Evolutionary conservation across 495 filamentous ascomycete species (phyloP), one percentile per base, ranked within the genome.

Genomic region (Ramalina peruviana): DNA sequence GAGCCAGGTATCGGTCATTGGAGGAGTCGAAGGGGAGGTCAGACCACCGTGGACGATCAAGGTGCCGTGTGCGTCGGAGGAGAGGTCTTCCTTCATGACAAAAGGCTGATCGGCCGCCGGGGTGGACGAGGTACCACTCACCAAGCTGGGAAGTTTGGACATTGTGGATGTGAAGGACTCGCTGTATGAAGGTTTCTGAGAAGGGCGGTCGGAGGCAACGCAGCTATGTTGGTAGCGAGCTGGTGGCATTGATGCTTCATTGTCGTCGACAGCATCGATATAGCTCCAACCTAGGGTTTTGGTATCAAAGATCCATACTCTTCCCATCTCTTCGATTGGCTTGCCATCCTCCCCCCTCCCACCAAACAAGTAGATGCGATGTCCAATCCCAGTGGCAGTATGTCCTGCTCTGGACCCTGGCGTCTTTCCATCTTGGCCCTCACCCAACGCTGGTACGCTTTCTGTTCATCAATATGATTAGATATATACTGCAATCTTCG

Each of bases 261-360:
- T 33, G n/a, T 50, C 44, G 36, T 44, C 41, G 13, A 37, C 41
- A 30, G 55, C 43, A 38, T 57, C 49, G 3, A 57, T 20, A 30
- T 43, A 44, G 39, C 49, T 54, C 52, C 71, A 74, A 1, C 58
- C 51, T 5, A 72, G 54, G 0, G 56, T 62, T 36, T 65, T 60
- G 2, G 67, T 60, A 50, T 73, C 59, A 50, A 68, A 78, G 1
- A 69, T 50, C 73, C 74, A 77, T 15, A 78, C 55, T 21, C 52
- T 62, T 11, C 60, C 61, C 19, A 57, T 62, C 45, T 75, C 71
- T 23, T 70, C 63, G 15, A 74, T 54, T 3, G 64, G 36, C 1
- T 59, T 47, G 2, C 62, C 67, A 2, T 55, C 37, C 16, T 54
- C 55, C 19, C 64, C 70, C 1, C 57, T 54, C 1, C 74, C 72